phyloP scores from a whole-genome alignment of 495 filamentous ascomycete genomes.

The Penicillium atrosanguineum region DNA sequence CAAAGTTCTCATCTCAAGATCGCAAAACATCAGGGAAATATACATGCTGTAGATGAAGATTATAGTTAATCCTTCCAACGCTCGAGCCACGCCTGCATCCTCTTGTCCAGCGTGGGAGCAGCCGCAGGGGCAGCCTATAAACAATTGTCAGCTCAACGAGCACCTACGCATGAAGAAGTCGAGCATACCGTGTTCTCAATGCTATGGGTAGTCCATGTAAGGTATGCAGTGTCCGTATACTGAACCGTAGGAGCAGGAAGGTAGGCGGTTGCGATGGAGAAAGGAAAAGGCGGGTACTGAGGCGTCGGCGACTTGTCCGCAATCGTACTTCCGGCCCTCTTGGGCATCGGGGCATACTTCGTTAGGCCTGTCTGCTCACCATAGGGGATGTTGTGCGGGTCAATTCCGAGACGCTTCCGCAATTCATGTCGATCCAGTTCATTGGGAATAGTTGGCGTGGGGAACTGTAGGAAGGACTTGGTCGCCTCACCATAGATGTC shows the following conservation, averaged over 20 bases:
- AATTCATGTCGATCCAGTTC: slow-evolving; percentile 23
- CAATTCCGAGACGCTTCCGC: slow-evolving; percentile 30
- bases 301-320: slow-evolving; percentile 53
- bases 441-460: slow-evolving; percentile 8
- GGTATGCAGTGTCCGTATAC: slow-evolving; percentile 59
- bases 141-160: not conserved
- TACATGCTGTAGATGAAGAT: not conserved
- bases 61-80: slow-evolving; percentile 30
- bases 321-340: slow-evolving; percentile 63
- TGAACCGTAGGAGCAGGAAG: slow-evolving; percentile 53
- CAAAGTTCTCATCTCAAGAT: not conserved
- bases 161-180: not conserved
- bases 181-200: slow-evolving; percentile 64
- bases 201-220: slow-evolving; percentile 54
- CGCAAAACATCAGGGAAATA: not conserved
- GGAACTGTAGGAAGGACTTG: slow-evolving; percentile 10
- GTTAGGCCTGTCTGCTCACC: slow-evolving; percentile 60
- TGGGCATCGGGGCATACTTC: slow-evolving; percentile 72
- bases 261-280: slow-evolving; percentile 55
- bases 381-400: slow-evolving; percentile 55
- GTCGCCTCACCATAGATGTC: slow-evolving; percentile 2
- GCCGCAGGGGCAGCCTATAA: slow-evolving; percentile 38
- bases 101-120: slow-evolving; percentile 27
- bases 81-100: slow-evolving; percentile 36
- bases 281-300: slow-evolving; percentile 61